These are phyloP conservation scores for Colletotrichum scovillei DNA, from an alignment of 2,329 filamentous ascomycete species.

Conservation along the genomic window DNA sequence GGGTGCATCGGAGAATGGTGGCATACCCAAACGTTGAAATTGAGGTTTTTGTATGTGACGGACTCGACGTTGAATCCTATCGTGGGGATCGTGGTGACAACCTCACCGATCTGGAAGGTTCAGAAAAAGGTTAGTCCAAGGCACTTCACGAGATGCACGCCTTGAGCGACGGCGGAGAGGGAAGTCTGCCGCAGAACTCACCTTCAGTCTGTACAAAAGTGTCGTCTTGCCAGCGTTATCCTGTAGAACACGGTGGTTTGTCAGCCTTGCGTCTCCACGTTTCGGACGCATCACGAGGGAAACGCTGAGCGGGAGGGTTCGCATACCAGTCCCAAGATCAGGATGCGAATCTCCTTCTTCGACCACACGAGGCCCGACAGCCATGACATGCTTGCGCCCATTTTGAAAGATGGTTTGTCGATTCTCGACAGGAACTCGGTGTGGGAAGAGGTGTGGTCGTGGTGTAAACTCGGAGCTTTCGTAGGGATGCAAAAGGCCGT, in stretches of 20 bases:
- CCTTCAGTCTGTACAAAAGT: slow-evolving; percentile 94
- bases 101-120: slow-evolving; percentile 84
- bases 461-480: not conserved
- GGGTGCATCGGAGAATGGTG: not conserved
- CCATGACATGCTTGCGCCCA: slow-evolving; percentile 76
- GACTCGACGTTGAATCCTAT: slow-evolving; percentile 99
- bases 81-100: slow-evolving; percentile 98
- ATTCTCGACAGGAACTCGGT: slow-evolving; percentile 5
- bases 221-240: slow-evolving; percentile 99
- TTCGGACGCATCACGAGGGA: not conserved
- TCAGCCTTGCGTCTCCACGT: slow-evolving; percentile 17
- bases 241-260: slow-evolving; percentile 56
- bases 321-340: slow-evolving; percentile 91
- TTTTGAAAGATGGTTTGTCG: slow-evolving; percentile 51
- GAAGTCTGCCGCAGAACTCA: slow-evolving; percentile 46
- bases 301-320: not conserved
- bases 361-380: slow-evolving; percentile 81
- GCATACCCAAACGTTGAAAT: slow-evolving; percentile 97
- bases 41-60: slow-evolving; percentile 97
- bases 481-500: not conserved
- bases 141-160: not conserved
- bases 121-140: slow-evolving; percentile 29
- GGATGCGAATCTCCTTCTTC: slow-evolving; percentile 97
- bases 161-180: not conserved
- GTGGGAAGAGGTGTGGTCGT: not conserved